Evolutionary conservation across 108 stramenopile genomes (phyloP).

Genomic region (Cyclotella sp.): DNA sequence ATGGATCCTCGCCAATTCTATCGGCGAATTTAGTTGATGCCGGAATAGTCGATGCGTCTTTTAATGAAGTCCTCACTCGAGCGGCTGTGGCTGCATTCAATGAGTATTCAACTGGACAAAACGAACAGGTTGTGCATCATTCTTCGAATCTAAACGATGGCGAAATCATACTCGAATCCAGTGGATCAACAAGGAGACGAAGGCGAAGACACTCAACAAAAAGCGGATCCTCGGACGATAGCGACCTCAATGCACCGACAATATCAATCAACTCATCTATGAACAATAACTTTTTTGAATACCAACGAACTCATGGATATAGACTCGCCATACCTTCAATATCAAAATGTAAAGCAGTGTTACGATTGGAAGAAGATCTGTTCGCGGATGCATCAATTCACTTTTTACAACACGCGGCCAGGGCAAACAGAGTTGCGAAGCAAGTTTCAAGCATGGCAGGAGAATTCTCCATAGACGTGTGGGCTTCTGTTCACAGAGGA

Average conservation of each 20-base stretch:
- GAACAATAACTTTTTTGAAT: constrained; percentile 40
- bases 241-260: neutral
- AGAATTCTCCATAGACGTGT: constrained; percentile 33
- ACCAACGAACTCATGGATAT: constrained; percentile 28
- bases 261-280: neutral
- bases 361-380: constrained; percentile 19
- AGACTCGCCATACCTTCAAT: constrained; percentile 10
- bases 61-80: constrained; percentile 22
- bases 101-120: constrained; percentile 2
- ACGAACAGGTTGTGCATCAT: neutral
- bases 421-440: constrained; percentile 3
- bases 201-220: neutral
- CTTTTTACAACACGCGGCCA: constrained; percentile 12
- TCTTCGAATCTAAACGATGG: neutral
- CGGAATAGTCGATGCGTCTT: constrained; percentile 16
- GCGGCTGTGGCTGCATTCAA: constrained; percentile 28
- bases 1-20: constrained; percentile 25
- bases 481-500: constrained; percentile 40
- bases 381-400: constrained; percentile 14
- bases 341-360: constrained; percentile 10
- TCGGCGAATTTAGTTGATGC: constrained; percentile 23
- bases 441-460: constrained; percentile 3
- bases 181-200: constrained; percentile 5
- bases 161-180: neutral
- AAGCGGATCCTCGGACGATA: neutral